These are phyloP conservation scores for Sporothrix phasma DNA, from an alignment of 2,329 filamentous ascomycete genomes.

Conservation along the genomic window DNA sequence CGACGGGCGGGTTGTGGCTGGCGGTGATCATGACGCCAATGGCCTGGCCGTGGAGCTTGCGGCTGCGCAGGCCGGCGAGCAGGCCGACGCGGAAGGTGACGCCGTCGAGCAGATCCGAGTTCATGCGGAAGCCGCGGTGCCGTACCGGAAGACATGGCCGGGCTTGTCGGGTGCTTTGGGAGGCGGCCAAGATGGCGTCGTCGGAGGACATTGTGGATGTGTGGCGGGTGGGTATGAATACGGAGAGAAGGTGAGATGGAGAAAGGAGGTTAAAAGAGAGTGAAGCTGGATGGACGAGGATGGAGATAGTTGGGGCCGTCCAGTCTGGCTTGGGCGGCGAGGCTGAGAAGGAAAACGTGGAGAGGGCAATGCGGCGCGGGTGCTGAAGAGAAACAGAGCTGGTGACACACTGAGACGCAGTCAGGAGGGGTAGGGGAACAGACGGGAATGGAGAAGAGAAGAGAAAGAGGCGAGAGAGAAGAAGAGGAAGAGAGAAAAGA, in stretches of 20 bases:
- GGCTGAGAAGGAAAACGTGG: constrained; percentile 9
- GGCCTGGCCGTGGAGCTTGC: constrained; percentile 78
- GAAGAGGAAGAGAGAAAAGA: not conserved
- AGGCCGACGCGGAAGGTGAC: constrained; percentile 90
- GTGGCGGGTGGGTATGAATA: not conserved
- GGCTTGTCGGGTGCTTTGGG: constrained; percentile 50
- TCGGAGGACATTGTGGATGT: constrained; percentile 14
- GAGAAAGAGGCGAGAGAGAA: not conserved
- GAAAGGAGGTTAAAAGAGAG: not conserved
- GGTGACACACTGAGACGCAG: not conserved
- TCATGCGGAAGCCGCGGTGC: constrained; percentile 60
- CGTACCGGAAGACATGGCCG: constrained; percentile 50
- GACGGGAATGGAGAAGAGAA: not conserved
- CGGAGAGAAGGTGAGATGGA: not conserved
- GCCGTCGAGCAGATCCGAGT: constrained; percentile 72
- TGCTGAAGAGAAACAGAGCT: too few relatives aligned
- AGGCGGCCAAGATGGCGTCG: constrained; percentile 46
- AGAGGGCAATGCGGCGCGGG: constrained; percentile 4
- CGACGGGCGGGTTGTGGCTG: constrained; percentile 79
- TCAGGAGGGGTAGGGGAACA: not conserved
- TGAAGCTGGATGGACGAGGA: not conserved
- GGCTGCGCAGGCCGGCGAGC: constrained; percentile 76
- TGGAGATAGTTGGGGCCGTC: not conserved
- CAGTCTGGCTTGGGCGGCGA: not conserved
- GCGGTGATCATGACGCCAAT: constrained; percentile 97